Base-by-base conservation (phyloP, 2,329 filamentous ascomycete species). In the Lecanicillium sp. region DNA sequence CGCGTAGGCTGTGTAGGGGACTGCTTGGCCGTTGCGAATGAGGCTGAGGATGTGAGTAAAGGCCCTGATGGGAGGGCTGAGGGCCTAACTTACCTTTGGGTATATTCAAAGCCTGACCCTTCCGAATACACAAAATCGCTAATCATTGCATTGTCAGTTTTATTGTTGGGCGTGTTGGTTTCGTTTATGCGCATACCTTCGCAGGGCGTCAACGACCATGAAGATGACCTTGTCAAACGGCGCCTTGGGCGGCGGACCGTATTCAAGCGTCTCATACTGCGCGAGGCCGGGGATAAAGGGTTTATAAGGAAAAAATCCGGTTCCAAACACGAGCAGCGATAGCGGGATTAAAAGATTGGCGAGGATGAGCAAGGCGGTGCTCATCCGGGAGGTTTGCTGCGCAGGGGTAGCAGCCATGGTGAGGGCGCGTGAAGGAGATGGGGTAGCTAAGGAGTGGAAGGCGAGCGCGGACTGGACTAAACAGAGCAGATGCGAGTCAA, bases 271-370 rank as follows among this genome's bases (percentile, higher is more conserved):
- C 45, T 77, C 72, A 60, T 81, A 84, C 46, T 74, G 67, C 9
- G 92, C 89, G 33, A 95, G 67, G 4, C 92, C 92, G 10, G 89
- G 80, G 34, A 98, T 72, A 48, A 95, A 84, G 3, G 92, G 88
- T 56, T 98, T 98, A 64, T 97, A 96, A 7, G 92, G 92, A 56
- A 98, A 98, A 72, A 98, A 98, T 12, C 92, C 90, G 22, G 79
- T 77, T 18, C 86, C 89, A 60, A 97, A 97, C 47, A 83, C 62
- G 39, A 84, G 50, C 46, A 89, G 77, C 33, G 87, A 81, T 40
- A 84, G 55, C 3, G 86, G 84, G 32, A 95, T 78, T 44, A 95
- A 63, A 22, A 88, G 41, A 60, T 96, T 95, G 53, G 87, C 82
- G 46, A 77, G 61, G 37, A 74, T 56, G 45, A 74, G 56, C 37